Percentiles rank a stretch among this genome's conserved stretches.
These are phyloP conservation scores for Penicillium angulare DNA, from an alignment of 495 filamentous ascomycete genomes.

Conservation along the genomic window DNA sequence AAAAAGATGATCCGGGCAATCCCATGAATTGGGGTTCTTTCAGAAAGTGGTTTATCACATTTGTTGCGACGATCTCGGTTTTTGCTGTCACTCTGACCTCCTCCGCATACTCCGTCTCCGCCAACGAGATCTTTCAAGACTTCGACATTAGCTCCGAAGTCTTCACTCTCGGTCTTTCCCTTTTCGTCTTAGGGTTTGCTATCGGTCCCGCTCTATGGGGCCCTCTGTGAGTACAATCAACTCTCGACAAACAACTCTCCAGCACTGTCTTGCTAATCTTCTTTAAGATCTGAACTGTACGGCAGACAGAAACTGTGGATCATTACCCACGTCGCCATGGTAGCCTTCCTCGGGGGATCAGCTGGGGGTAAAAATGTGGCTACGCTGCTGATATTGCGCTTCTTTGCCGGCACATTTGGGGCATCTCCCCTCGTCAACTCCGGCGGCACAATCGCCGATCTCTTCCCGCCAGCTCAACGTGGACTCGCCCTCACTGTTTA, in stretches of 20 bases:
- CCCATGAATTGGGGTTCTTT: conserved; percentile 48
- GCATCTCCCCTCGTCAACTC: conserved; percentile 54
- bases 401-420: conserved; percentile 64
- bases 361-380: no score
- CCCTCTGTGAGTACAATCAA: conserved; percentile 17
- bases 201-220: conserved; percentile 43
- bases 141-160: conserved; percentile 43
- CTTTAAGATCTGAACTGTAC: conserved; percentile 39
- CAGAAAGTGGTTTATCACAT: conserved; percentile 20
- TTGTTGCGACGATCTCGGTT: conserved; percentile 15
- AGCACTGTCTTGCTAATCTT: background rate
- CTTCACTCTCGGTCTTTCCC: conserved; percentile 45
- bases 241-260: no score
- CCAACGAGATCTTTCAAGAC: conserved; percentile 31
- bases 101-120: conserved; percentile 44
- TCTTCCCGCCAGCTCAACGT: conserved; percentile 52
- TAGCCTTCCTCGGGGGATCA: conserved; percentile 46
- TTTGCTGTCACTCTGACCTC: conserved; percentile 30
- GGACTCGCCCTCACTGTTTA: conserved; percentile 44
- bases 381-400: conserved; percentile 52
- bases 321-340: conserved; percentile 26
- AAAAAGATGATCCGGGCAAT: conserved; percentile 59
- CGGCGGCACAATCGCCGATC: conserved; percentile 60
- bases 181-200: conserved; percentile 52
- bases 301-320: conserved; percentile 47